Percentiles rank a stretch among this genome's conserved stretches.
These are phyloP conservation scores for Malus asiatica DNA, from an alignment of 306 rosid species.

Conservation along the genomic window DNA sequence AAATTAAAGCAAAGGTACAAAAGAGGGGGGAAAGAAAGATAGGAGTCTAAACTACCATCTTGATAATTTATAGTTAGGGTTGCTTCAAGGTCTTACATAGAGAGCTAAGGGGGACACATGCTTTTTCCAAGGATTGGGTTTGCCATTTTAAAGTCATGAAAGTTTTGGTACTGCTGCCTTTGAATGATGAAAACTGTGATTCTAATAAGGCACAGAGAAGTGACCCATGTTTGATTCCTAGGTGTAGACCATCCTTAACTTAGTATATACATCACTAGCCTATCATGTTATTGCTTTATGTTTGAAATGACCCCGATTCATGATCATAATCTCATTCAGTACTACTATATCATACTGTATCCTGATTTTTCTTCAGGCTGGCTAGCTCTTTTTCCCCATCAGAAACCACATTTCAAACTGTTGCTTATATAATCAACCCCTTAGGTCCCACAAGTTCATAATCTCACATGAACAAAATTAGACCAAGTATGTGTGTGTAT, in stretches of 20 bases:
- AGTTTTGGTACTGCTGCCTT: slow-evolving; percentile 35
- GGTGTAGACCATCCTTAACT: slow-evolving; percentile 38
- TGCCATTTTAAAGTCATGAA: slow-evolving; percentile 49
- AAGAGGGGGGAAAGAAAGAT: slow-evolving; percentile 47
- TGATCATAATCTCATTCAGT: not conserved
- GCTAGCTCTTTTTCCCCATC: not conserved
- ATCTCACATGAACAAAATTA: not conserved
- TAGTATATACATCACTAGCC: slow-evolving; percentile 20
- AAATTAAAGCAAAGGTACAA: slow-evolving; percentile 37
- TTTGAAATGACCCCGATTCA: slow-evolving; percentile 20
- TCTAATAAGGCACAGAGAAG: slow-evolving; percentile 18
- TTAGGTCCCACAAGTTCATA: not conserved
- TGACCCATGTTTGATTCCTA: slow-evolving; percentile 34
- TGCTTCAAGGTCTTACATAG: slow-evolving; percentile 26
- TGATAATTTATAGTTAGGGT: slow-evolving; percentile 24
- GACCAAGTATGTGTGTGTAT: not conserved
- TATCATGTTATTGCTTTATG: slow-evolving; percentile 4
- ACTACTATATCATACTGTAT: not conserved
- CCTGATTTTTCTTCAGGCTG: not conserved
- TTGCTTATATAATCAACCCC: not conserved
- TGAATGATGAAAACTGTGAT: slow-evolving; percentile 33
- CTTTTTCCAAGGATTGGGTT: slow-evolving; percentile 46
- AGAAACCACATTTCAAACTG: not conserved
- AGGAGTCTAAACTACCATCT: slow-evolving; percentile 56
- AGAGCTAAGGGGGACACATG: slow-evolving; percentile 48